These are phyloP conservation scores for Tylopilus sp. DNA, from an alignment of 768 basidiomycete species.

Conservation along the genomic window DNA sequence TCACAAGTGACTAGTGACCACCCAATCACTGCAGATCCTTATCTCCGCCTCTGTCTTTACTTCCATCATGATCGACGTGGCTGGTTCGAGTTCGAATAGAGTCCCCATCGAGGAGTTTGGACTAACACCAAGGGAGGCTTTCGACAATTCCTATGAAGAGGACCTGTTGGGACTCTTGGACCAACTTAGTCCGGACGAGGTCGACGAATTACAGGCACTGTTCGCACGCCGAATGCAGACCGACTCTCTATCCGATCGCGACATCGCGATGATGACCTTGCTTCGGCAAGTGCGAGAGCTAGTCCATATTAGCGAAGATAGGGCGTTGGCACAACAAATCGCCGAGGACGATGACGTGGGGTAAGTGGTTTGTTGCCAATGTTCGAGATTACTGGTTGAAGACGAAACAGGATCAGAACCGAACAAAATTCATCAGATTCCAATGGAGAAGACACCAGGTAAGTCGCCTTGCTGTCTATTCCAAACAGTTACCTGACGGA, in stretches of 20 bases:
- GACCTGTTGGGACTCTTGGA: slow-evolving; percentile 21
- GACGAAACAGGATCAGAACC: neutral
- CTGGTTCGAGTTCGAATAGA: slow-evolving; percentile 17
- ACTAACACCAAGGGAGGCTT: neutral
- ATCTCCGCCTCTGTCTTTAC: neutral
- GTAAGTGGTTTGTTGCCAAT: neutral
- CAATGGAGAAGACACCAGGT: neutral
- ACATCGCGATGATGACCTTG: slow-evolving; percentile 24
- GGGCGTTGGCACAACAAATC: slow-evolving; percentile 18
- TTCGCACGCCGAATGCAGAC: slow-evolving; percentile 1
- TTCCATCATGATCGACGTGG: slow-evolving; percentile 16
- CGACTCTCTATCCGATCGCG: slow-evolving; percentile 17
- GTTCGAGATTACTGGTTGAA: neutral
- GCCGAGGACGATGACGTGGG: neutral
- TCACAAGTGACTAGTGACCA: neutral
- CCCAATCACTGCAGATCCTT: neutral
- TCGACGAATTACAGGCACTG: slow-evolving; percentile 14
- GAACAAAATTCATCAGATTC: neutral
- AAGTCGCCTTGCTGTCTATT: neutral
- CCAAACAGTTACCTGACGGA: neutral
- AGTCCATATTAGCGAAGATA: slow-evolving; percentile 19
- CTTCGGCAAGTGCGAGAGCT: slow-evolving; percentile 22
- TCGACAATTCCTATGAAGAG: slow-evolving; percentile 21
- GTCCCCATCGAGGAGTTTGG: neutral
- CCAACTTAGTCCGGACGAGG: slow-evolving; percentile 17